Base-by-base conservation (phyloP, 306 rosid genomes). In the Vachellia pachyceras region DNA sequence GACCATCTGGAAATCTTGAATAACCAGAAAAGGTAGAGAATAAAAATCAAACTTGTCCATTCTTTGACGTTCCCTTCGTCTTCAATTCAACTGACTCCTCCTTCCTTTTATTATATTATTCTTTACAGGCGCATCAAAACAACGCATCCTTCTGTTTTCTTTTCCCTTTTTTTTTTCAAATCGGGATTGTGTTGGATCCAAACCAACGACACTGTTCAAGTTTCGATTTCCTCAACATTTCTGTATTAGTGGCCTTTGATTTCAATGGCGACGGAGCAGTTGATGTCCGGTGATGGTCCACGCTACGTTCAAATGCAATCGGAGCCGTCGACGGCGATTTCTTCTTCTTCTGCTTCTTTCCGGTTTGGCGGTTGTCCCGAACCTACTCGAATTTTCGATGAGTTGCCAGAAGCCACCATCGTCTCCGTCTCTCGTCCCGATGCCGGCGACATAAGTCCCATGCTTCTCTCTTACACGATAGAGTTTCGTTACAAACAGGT, bases 351-450 rank as follows among this genome's bases (percentile, higher is more conserved):
- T 36, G 72, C 63, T 1, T 79, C 90, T 0, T 70, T 76, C 58
- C 95, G 91, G 2, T 83, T 73, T 2, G 81, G 60, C 71, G 73
- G 55, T 15, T 55, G 74, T 20, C 63, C 80, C 10, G 89, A 89
- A 69, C 79, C 64, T 3, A 17, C 83, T 9, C 82, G 89, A 82
- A 89, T 91, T 66, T 91, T 91, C 77, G 91, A 91, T 11, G 93
- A 91, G 88, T 77, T 91, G 79, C 95, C 95, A 1, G 77, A 77
- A 77, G 93, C 95, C 85, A 58, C 78, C 68, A 91, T 89, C 76
- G 86, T 91, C 79, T 85, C 92, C 79, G 91, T 91, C 52, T 91
- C 95, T 14, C 93, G 95, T 7, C 95, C 95, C 12, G 95, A 91
- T 85, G 89, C 91, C 73, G 89, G 80, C 36, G 95, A 91, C 42